Base-by-base conservation (phyloP, 2,329 filamentous ascomycete genomes). In the Leptographium procerum region DNA sequence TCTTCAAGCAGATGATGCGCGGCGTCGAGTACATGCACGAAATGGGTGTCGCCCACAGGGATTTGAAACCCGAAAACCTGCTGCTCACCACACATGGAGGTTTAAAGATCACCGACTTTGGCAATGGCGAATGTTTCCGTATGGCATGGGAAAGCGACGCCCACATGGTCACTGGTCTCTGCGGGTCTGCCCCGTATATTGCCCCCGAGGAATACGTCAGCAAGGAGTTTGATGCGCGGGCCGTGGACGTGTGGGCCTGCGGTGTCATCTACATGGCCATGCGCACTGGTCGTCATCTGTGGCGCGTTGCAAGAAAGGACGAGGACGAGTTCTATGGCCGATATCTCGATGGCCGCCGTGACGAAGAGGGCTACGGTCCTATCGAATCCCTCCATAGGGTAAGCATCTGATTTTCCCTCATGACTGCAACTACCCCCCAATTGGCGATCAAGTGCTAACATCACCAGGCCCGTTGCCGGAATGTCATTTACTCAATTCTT, bases 231-330 rank as follows among this genome's bases (percentile, higher is more conserved):
- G 94, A 99, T 68, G 94, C 94, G 33, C 83, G 94, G 59, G 92
- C 94, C n/a, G 92, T 99, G 54, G 94, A 99, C 68, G 87, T 97
- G 16, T 99, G 94, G 94, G 94, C 94, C 28, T 96, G 91, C 61
- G 94, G 94, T 69, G 94, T 99, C 56, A 99, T 99, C 61, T 99
- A 99, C 75, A 99, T 99, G 94, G 94, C 94, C 16, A 99, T 99
- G 94, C 83, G 94, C 60, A 97, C 92, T 2, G 94, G 94, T 7
- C 83, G 94, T 57, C 94, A 99, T 72, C 78, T 99, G 10, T 99
- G 94, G 94, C 87, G 91, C 57, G 84, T 96, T n/a, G 94, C 94
- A 8, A 92, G 92, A 72, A 95, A 91, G 73, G 91, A 95, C 58
- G 92, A 97, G 64, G 94, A 99, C 67, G 94, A 97, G 68, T 99